Evolutionary conservation across 371 early-diverging fungal species (phyloP), one percentile per base, ranked within the genome.

Genomic region (Mucor mucedo): DNA sequence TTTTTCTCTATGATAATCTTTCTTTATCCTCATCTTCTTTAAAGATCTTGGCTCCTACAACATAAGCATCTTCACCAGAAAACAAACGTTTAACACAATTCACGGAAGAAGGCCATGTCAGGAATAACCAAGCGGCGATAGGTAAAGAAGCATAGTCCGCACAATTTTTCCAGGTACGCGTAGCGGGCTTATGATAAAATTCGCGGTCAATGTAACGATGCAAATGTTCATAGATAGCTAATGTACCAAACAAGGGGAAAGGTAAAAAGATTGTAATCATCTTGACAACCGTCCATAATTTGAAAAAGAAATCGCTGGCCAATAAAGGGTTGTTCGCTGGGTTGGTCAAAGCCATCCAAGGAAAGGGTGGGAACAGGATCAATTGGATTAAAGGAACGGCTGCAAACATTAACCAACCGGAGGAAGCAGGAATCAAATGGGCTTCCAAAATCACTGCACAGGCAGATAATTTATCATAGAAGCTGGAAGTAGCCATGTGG

Each of bases 381-480:
- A 84, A 61, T 59, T 85, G 83, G 81, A 80, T 82, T 44, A 85
- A 57, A 13, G 85, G 85, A 8, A 85, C 78, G 13, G 84, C 83
- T 8, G 84, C 84, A 75, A 85, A 82, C 85, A 85, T 85, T 7
- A 85, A 66, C 85, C 85, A 85, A 21, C 85, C 85, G 5, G 85
- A 83, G 30, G 82, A 80, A 21, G 75, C 76, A 13, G 83, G 83
- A 39, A 85, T 81, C 75, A 85, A 74, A 60, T 85, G 85, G 1
- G 85, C 85, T 65, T 85, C 85, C 39, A 83, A 45, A 16, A 84
- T 75, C 55, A 77, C 70, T 35, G 76, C 59, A 38, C 80, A 80
- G 9, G 78, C 77, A 13, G 71, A 62, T 40, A 82, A 47, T 30
- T 79, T 85, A 48, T 83, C 79, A 50, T 75, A 52, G 52, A 73